A percentile compares a stretch with the other conserved stretches of the same genome.
phyloP scores from a whole-genome alignment of 2,329 filamentous ascomycete species.

The Rutstroemia sydowiana region DNA sequence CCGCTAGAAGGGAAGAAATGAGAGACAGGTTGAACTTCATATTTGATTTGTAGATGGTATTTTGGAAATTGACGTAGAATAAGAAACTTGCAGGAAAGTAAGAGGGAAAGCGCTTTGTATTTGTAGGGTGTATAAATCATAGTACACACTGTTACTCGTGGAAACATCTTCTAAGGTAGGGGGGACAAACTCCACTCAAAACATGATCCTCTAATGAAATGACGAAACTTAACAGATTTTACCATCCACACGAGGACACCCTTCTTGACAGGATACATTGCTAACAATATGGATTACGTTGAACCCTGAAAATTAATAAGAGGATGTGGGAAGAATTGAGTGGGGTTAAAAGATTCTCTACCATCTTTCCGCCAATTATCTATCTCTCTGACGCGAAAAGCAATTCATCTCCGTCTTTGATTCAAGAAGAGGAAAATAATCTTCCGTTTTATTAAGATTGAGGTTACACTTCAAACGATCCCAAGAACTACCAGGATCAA shows the following conservation, averaged over 20 bases:
- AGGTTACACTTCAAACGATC: not conserved
- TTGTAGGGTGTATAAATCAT: not conserved
- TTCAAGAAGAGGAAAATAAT: not conserved
- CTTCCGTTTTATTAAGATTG: not conserved
- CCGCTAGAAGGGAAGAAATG: constrained; percentile 5
- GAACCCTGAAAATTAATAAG: not conserved
- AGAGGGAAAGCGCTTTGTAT: not conserved
- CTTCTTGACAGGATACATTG: not conserved
- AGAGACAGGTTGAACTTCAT: constrained; percentile 15
- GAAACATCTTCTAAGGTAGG: not conserved
- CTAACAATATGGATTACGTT: not conserved
- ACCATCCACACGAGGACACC: not conserved
- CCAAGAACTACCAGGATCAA: not conserved
- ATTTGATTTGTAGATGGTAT: not conserved
- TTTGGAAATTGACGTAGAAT: not conserved
- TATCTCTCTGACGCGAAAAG: not conserved
- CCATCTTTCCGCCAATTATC: constrained; percentile 2
- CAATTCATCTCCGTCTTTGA: not conserved
- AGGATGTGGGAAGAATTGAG: not conserved
- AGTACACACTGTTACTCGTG: not conserved
- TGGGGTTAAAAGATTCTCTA: not conserved
- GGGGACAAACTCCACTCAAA: too few relatives aligned
- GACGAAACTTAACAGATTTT: not conserved
- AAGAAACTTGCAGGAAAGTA: not conserved
- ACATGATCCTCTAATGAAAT: not conserved